Evolutionary conservation across 768 basidiomycete species (phyloP).

Genomic region (Agrocybe praecox): DNA sequence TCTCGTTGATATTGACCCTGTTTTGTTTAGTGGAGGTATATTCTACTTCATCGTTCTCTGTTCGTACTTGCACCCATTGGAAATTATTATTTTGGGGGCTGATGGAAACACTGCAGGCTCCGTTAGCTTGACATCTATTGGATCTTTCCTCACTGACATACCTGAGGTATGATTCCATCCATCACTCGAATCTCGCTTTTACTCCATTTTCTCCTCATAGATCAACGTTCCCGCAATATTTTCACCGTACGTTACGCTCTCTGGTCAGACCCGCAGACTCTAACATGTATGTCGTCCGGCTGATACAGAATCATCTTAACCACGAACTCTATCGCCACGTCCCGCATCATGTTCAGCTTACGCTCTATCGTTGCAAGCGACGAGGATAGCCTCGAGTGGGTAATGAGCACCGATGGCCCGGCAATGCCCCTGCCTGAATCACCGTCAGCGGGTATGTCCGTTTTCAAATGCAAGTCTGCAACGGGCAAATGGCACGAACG

Average conservation of each 20-base stretch:
- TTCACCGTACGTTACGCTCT: constrained; percentile 27
- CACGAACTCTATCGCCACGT: constrained; percentile 29
- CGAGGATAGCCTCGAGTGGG: constrained; percentile 9
- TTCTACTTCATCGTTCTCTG: constrained; percentile 44
- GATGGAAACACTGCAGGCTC: constrained; percentile 23
- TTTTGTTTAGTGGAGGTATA: constrained; percentile 37
- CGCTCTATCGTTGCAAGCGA: constrained; percentile 6
- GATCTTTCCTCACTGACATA: constrained; percentile 30
- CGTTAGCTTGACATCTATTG: constrained; percentile 32
- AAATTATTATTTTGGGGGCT: not conserved
- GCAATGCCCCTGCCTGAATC: not conserved
- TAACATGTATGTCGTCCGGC: not conserved
- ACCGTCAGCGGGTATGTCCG: not conserved
- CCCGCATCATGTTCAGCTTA: constrained; percentile 31
- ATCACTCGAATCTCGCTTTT: too few species aligned
- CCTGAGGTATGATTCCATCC: constrained; percentile 23
- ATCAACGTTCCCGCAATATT: constrained; percentile 39
- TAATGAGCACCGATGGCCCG: not conserved
- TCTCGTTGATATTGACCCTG: not conserved
- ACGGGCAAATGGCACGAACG: not conserved
- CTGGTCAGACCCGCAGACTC: not conserved
- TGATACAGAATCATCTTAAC: constrained; percentile 23
- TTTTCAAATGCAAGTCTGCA: not conserved
- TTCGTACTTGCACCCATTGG: not conserved
- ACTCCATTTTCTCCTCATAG: constrained; percentile 14